Evolutionary conservation across 345 rosid genomes (phyloP).

Genomic region (Camelina laxa): DNA sequence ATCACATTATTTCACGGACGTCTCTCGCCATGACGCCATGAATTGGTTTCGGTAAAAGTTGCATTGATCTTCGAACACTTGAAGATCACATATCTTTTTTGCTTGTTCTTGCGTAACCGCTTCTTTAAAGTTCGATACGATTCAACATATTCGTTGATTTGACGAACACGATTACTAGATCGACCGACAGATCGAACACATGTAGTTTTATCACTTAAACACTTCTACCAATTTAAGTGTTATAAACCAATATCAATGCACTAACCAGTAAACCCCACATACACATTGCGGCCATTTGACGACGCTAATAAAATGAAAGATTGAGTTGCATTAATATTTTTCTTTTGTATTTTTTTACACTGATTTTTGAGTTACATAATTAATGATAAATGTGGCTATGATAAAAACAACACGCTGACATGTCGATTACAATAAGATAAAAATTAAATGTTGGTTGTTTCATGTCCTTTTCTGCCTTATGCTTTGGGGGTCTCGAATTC

Average conservation of each 20-base stretch:
- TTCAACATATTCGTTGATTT: background rate
- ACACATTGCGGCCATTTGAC: background rate
- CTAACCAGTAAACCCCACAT: too few relatives aligned
- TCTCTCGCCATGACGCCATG: background rate
- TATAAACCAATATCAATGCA: background rate
- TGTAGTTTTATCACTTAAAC: background rate
- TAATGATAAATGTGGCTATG: slow-evolving; percentile 23
- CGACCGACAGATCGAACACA: background rate
- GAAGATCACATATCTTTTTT: background rate
- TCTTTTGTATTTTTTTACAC: too few relatives aligned
- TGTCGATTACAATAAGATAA: slow-evolving; percentile 33
- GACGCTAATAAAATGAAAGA: background rate
- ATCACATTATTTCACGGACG: background rate
- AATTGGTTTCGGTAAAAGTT: background rate
- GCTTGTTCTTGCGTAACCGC: background rate
- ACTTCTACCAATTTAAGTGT: background rate
- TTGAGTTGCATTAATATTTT: too few relatives aligned
- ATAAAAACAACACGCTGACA: slow-evolving; percentile 35
- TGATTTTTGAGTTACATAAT: background rate
- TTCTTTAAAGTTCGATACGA: background rate
- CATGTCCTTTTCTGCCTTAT: slow-evolving; percentile 43
- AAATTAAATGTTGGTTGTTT: slow-evolving; percentile 46
- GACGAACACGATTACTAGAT: background rate
- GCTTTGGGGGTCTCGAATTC: slow-evolving; percentile 12
- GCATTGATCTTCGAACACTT: background rate